Evolutionary conservation across 345 rosid species (phyloP).

Genomic region (Leavenworthia alabamica): DNA sequence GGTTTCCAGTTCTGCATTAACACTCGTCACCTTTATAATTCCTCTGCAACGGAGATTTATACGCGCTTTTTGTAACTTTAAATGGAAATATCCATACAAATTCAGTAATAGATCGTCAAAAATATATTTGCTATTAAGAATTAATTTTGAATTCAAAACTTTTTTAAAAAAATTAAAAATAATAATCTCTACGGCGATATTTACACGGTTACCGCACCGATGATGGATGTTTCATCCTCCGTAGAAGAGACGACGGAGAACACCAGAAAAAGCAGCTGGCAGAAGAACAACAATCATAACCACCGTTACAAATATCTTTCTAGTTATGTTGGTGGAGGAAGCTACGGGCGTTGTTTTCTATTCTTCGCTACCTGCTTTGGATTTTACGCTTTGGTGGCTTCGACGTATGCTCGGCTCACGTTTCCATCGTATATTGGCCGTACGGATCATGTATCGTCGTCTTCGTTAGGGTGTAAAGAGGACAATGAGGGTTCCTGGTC

Average conservation of each 20-base stretch:
- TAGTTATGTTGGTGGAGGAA: slow-evolving; percentile 15
- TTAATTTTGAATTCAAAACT: not conserved
- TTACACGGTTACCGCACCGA: not conserved
- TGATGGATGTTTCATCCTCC: slow-evolving; percentile 27
- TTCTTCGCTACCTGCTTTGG: slow-evolving; percentile 50
- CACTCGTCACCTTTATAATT: slow-evolving; percentile 26
- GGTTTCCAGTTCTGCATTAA: slow-evolving; percentile 26
- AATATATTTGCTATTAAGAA: not conserved
- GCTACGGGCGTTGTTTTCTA: slow-evolving; percentile 23
- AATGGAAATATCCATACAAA: not conserved
- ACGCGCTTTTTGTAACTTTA: not conserved
- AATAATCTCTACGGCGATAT: not conserved
- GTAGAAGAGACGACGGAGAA: slow-evolving; percentile 18
- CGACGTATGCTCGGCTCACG: slow-evolving; percentile 50
- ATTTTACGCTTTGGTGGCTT: slow-evolving; percentile 54
- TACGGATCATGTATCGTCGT: slow-evolving; percentile 32
- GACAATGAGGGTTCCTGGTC: slow-evolving; percentile 97
- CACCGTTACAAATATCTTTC: slow-evolving; percentile 4
- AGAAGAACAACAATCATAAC: not conserved
- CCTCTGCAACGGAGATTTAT: not conserved
- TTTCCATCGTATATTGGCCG: slow-evolving; percentile 34
- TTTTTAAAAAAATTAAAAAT: too few relatives aligned
- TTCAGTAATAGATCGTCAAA: not conserved
- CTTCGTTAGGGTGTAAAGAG: slow-evolving; percentile 61
- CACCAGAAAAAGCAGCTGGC: not conserved